Conservation (phyloP, 2,329 filamentous ascomycete species). For the Alternaria sp. region DNA sequence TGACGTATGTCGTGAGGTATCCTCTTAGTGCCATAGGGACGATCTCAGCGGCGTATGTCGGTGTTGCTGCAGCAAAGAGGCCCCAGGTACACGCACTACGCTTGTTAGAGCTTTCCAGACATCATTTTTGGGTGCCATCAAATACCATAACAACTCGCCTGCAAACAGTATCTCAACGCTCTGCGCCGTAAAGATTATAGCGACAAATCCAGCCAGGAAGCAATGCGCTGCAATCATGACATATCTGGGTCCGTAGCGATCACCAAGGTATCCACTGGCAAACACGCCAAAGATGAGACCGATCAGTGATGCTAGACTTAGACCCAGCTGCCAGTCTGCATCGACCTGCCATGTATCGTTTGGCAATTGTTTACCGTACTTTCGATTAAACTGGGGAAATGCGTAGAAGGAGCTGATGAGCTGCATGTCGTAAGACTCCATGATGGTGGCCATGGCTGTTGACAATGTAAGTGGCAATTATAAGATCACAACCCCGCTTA, state of each 20-base stretch:
- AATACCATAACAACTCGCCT: constrained; percentile 58
- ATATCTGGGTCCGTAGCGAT: constrained; percentile 44
- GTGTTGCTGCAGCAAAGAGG: constrained; percentile 49
- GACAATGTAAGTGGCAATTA: neutral
- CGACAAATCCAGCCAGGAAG: constrained; percentile 14
- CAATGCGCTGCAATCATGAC: constrained; percentile 18
- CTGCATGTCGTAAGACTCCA: constrained; percentile 85
- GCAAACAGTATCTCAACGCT: constrained; percentile 64
- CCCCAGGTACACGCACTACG: constrained; percentile 47
- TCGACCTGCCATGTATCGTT: constrained; percentile 47
- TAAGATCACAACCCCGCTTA: neutral
- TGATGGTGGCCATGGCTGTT: constrained; percentile 77
- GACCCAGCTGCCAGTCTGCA: constrained; percentile 50
- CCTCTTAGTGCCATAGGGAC: constrained; percentile 72
- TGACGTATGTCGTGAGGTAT: constrained; percentile 66
- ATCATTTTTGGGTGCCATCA: constrained; percentile 13
- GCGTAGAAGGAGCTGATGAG: constrained; percentile 77
- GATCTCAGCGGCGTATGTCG: constrained; percentile 61
- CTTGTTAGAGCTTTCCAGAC: neutral
- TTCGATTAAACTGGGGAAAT: constrained; percentile 50
- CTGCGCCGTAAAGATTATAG: constrained; percentile 14
- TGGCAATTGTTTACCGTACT: constrained; percentile 45
- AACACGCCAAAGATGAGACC: constrained; percentile 49
- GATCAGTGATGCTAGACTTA: constrained; percentile 4
- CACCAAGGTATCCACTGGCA: constrained; percentile 49